Percentiles rank a stretch among this genome's conserved stretches.
phyloP scores from a whole-genome alignment of 495 filamentous ascomycete genomes.

The Aspergillus conjunctus region DNA sequence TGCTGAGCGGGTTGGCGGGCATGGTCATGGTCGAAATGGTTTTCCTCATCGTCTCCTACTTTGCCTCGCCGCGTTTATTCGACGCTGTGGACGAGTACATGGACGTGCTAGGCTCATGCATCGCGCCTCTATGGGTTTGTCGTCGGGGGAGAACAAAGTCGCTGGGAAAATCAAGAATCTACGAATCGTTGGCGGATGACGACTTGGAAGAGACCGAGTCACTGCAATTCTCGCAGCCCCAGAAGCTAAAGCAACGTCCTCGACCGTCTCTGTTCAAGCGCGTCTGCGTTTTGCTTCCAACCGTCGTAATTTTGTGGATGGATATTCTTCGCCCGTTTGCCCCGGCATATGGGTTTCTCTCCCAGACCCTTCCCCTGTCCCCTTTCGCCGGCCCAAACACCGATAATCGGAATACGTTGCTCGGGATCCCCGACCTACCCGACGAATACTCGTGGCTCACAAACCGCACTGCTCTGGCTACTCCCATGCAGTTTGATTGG shows the following conservation, averaged over 20 bases:
- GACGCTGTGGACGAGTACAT: constrained; percentile 4
- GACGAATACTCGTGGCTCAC: constrained; percentile 20
- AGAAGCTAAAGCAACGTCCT: neutral
- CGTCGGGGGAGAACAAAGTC: neutral
- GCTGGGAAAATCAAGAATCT: neutral
- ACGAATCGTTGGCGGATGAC: neutral
- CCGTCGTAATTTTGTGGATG: constrained; percentile 22
- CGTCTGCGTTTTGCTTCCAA: constrained; percentile 23
- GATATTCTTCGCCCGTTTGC: constrained; percentile 26
- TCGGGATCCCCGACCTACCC: neutral
- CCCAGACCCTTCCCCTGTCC: constrained; percentile 25
- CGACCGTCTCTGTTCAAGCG: constrained; percentile 18
- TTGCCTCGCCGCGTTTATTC: constrained; percentile 24
- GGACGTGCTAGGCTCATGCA: neutral
- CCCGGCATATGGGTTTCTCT: constrained; percentile 29
- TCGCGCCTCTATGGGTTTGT: neutral
- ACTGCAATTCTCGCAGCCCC: neutral
- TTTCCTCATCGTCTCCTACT: constrained; percentile 23
- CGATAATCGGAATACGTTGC: neutral
- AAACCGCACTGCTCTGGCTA: constrained; percentile 26
- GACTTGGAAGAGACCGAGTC: neutral
- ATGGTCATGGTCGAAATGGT: constrained; percentile 28
- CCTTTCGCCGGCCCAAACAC: constrained; percentile 30
- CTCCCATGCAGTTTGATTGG: constrained; percentile 28
- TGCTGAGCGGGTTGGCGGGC: constrained; percentile 30